Evolutionary conservation across 805 yeast genomes (phyloP), one percentile per base, ranked within the genome.

Genomic region (Candida mattraensis): DNA sequence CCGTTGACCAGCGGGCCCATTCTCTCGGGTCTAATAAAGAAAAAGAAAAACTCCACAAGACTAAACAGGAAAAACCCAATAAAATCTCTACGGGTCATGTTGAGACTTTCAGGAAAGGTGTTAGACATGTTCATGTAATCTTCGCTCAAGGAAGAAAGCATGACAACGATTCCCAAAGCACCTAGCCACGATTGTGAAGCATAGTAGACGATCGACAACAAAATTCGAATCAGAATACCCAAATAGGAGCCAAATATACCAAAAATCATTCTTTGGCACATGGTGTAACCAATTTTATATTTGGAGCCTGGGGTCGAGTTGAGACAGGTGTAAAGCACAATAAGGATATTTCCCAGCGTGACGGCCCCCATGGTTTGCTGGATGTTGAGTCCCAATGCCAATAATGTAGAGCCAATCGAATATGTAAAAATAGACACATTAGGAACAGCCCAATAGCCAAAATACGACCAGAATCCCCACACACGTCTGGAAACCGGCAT

Each of bases 211-310:
- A 67, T 61, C 20, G 69, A 62, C 17, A 72, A 52, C 19, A 69
- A 60, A 31, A 64, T 56, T 53, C 78, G 58, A 30, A 67, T 61
- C 5, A 63, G 39, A 22, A 75, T 56, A n/a, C 70, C 72, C 18
- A 72, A 35, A 28, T 52, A 60, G 4, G 72, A 62, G 3, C 78
- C 76, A 39, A 61, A 53, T 22, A 71, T 58, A 7, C 80, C 80
- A 56, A 69, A 74, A 0, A 69, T 55, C 30, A 64, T 61, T 32
- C 79, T 53, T 16, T 64, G 58, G 34, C 61, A 60, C 8, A 74
- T 61, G 3, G 78, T 66, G 44, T 61, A 74, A 1, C 78, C 77
- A 26, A 74, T 60, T 50, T 72, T 77, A 60, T 68, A 74, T 29
- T 70, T 66, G 12, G 58, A 50, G 28, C 80, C 80, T 0, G 72